Base-by-base conservation (phyloP, 2,329 filamentous ascomycete species). In the Trichoderma atroviride region DNA sequence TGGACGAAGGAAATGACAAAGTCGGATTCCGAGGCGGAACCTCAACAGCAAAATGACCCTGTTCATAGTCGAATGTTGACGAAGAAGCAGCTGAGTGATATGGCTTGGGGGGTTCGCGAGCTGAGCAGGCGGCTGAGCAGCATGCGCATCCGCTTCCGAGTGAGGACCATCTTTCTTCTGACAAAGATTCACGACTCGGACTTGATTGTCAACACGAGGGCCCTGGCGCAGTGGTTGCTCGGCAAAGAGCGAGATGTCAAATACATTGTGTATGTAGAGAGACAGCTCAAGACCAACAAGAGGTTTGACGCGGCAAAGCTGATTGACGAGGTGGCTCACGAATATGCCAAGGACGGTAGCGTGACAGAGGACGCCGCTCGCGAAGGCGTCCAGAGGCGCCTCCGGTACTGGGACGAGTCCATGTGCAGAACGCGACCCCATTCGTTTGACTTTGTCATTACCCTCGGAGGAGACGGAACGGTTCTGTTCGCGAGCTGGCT, bases 401-500 rank as follows among this genome's bases (percentile, higher is more conserved):
- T 99, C 59, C 88, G 89, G 69, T 97, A 91, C 79, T 99, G 96
- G 96, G 90, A 91, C 56, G 88, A 92, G 70, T 85, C 90, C 67
- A 89, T 97, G 76, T 97, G 94, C 74, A 86, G 86, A 59, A 85
- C 88, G 52, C 87, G 90, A 70, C 95, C 95, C 4, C 93, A 97
- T 74, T 91, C 89, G 0, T 97, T 98, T 77, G 96, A 99, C 80
- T 96, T 99, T 76, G 90, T 96, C 63, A 88, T 99, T 58, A 96
- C 95, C 0, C 86, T 97, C 3, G 94, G 94, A 60, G 96, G 96
- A 14, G 96, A 99, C 77, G 96, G 96, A n/a, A 99, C 96, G 0
- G 95, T 99, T 7, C 84, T 99, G 13, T 98, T 97, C 77, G 92
- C 95, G 4, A 97, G 93, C 76, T 98, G 95, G 94, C 85, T 99